phyloP scores from a whole-genome alignment of 495 filamentous ascomycete genomes.

The Evansstolkia leycettana region DNA sequence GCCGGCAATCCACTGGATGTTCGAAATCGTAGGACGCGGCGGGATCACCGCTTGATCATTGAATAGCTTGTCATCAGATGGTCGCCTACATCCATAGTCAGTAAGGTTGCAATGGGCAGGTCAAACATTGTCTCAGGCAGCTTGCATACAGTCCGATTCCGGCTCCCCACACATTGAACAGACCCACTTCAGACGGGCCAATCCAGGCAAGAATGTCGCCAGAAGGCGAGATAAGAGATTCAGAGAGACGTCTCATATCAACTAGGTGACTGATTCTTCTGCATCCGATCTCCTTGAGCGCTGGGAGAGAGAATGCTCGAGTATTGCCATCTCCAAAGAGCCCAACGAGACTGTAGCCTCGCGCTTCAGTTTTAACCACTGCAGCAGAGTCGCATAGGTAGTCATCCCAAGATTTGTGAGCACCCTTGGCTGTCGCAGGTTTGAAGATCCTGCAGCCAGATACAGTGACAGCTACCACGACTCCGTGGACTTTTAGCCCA shows the following conservation, averaged over 20 bases:
- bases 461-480: slow-evolving; percentile 55
- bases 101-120: slow-evolving; percentile 14
- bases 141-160: slow-evolving; percentile 42
- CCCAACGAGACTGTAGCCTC: slow-evolving; percentile 66
- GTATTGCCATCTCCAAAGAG: slow-evolving; percentile 70
- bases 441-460: slow-evolving; percentile 74
- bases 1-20: slow-evolving; percentile 90
- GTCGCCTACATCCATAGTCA: slow-evolving; percentile 24
- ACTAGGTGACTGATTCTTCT: slow-evolving; percentile 47
- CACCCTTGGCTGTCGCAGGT: slow-evolving; percentile 73
- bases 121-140: neutral
- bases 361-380: slow-evolving; percentile 57
- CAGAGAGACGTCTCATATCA: slow-evolving; percentile 58
- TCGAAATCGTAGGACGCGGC: slow-evolving; percentile 85
- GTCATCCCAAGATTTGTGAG: slow-evolving; percentile 77
- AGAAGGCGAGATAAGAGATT: slow-evolving; percentile 55
- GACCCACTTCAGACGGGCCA: slow-evolving; percentile 72
- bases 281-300: slow-evolving; percentile 72
- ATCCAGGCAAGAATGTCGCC: slow-evolving; percentile 81
- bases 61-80: slow-evolving; percentile 58
- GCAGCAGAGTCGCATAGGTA: slow-evolving; percentile 65
- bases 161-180: slow-evolving; percentile 71
- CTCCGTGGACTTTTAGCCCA: slow-evolving; percentile 59
- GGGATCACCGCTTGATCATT: slow-evolving; percentile 63
- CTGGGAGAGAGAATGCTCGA: slow-evolving; percentile 74